Conservation (phyloP, 768 basidiomycete genomes). For the Pleurotus platypus region DNA sequence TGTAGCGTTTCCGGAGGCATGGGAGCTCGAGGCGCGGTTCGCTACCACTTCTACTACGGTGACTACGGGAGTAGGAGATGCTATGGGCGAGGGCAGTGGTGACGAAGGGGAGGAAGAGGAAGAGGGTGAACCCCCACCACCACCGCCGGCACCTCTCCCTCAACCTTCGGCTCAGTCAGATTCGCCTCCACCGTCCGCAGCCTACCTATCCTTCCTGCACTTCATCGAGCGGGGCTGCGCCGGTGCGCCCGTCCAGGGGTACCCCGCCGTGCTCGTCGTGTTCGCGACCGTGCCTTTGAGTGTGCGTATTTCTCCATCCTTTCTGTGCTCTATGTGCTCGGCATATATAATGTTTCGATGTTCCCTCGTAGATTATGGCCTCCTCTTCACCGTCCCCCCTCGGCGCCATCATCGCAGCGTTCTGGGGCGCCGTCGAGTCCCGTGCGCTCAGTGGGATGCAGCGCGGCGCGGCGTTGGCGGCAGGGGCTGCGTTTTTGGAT, state of each 20-base stretch:
- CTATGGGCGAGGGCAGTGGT: conserved; percentile 24
- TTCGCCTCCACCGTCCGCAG: conserved; percentile 24
- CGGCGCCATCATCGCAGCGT: conserved; percentile 59
- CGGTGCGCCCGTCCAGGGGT: conserved; percentile 75
- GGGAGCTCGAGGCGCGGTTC: conserved; percentile 44
- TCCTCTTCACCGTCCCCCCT: conserved; percentile 27
- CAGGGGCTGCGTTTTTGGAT: conserved; percentile 63
- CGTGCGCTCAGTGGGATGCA: conserved; percentile 60
- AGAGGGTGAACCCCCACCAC: not conserved
- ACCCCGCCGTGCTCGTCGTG: conserved; percentile 77
- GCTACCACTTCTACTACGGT: no score
- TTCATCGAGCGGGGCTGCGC: conserved; percentile 80
- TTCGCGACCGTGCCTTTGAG: conserved; percentile 75
- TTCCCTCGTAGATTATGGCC: conserved; percentile 23
- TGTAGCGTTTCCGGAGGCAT: conserved; percentile 62
- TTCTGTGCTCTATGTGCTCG: not conserved
- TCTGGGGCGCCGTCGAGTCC: conserved; percentile 81
- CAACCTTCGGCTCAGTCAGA: no score
- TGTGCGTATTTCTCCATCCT: conserved; percentile 29
- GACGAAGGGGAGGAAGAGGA: conserved; percentile 13
- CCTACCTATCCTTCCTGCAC: conserved; percentile 71
- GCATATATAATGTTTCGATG: not conserved
- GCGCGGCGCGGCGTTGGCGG: conserved; percentile 27
- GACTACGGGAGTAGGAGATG: conserved; percentile 19
- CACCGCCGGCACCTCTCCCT: no score